Evolutionary conservation across 2,329 filamentous ascomycete genomes (phyloP).

Genomic region (Pochonia chlamydosporia): DNA sequence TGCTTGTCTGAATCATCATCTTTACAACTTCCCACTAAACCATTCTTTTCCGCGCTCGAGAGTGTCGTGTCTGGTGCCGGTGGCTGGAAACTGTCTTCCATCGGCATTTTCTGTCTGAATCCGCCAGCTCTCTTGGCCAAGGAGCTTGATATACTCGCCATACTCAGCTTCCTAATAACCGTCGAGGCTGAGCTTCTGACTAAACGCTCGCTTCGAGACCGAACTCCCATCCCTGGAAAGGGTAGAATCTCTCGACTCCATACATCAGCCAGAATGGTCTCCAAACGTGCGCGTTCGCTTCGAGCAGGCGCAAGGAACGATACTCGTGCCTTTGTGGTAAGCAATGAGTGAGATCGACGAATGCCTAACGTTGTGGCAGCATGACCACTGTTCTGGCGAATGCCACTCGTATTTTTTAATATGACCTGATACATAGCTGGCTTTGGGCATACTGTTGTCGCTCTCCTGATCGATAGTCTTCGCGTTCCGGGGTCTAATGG

Average conservation of each 20-base stretch:
- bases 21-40: neutral
- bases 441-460: constrained; percentile 66
- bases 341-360: constrained; percentile 72
- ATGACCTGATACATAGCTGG: constrained; percentile 69
- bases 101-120: constrained; percentile 20
- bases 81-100: constrained; percentile 6
- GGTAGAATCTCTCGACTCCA: constrained; percentile 80
- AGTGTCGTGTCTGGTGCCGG: neutral
- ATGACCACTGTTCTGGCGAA: constrained; percentile 47
- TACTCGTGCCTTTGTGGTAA: constrained; percentile 60
- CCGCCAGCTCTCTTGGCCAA: constrained; percentile 69
- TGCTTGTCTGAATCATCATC: neutral
- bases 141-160: constrained; percentile 70
- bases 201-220: constrained; percentile 62
- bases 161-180: constrained; percentile 82
- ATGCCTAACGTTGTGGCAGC: constrained; percentile 45
- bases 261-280: constrained; percentile 67
- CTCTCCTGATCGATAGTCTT: constrained; percentile 71
- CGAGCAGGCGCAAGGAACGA: constrained; percentile 69
- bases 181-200: constrained; percentile 76
- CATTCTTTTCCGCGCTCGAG: neutral
- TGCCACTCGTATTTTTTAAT: constrained; percentile 75
- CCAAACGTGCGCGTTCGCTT: constrained; percentile 70
- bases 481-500: constrained; percentile 54
- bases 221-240: constrained; percentile 71